Evolutionary conservation across 2,329 filamentous ascomycete genomes (phyloP), one percentile per base, ranked within the genome.

Genomic region (Claviceps sp.): DNA sequence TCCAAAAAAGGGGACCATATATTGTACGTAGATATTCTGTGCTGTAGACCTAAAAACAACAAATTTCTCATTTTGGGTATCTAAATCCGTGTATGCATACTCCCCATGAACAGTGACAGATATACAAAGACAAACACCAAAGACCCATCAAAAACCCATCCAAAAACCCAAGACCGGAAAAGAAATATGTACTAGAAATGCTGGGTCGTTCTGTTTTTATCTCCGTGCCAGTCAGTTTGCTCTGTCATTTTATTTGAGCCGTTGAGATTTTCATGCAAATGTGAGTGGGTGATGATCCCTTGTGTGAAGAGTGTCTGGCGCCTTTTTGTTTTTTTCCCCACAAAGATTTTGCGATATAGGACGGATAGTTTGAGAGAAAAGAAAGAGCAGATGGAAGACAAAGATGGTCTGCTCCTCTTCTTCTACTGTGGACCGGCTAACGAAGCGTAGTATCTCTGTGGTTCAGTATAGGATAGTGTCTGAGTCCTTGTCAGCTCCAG

Each of bases 1-100:
- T 34, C 30, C 30, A 34, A 11, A 34, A 34, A 11, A 34, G 4
- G 8, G 9, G 11, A 34, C 30, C 11, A 34, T 34, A 34, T 34
- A 34, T 34, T 34, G 30, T 34, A 34, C 30, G 30, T 11, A 11
- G 4, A 34, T 34, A 34, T 34, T 34, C 30, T 34, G 30, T 34
- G 7, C 40, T 18, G 40, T 9, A 18, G 16, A 18, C 18, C 16
- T 9, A 20, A 41, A 50, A 54, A 42, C 37, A n/a, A 38, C 47
- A 38, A 55, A 53, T n/a, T 13, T 49, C 16, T 51, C 52, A 58
- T 55, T 54, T 53, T 40, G 51, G 55, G 55, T 58, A 57, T 57
- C 55, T 58, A 54, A 52, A 50, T 52, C 30, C 53, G 54, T 55
- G 26, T 37, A 52, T 54, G 50, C 47, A 50, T 47, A 44, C 16